Evolutionary conservation across 345 rosid species (phyloP).

Genomic region (Turnera subulata): DNA sequence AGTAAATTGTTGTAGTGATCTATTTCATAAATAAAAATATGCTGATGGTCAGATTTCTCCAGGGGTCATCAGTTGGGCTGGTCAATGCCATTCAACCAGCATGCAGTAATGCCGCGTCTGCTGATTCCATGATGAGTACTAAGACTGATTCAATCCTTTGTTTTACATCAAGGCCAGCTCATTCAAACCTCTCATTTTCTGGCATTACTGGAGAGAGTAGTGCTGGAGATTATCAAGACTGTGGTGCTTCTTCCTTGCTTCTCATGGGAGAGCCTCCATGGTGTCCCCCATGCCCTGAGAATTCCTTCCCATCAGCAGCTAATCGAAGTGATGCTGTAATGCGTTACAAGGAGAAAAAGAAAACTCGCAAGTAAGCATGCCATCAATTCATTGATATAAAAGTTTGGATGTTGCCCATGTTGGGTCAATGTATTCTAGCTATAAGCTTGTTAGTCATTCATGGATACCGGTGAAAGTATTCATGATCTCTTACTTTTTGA

Average conservation of each 20-base stretch:
- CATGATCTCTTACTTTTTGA: too few species aligned
- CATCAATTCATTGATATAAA: neutral
- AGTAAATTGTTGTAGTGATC: too few species aligned
- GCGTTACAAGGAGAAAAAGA: slow-evolving; percentile 98
- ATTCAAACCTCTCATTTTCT: slow-evolving; percentile 81
- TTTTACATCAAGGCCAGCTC: slow-evolving; percentile 48
- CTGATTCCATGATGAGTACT: slow-evolving; percentile 76
- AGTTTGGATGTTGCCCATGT: too few species aligned
- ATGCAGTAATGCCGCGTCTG: slow-evolving; percentile 73
- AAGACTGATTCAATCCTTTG: slow-evolving; percentile 84
- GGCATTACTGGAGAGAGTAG: slow-evolving; percentile 83
- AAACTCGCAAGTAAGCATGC: slow-evolving; percentile 82
- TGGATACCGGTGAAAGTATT: too few species aligned
- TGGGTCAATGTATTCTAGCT: too few species aligned
- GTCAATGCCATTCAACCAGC: slow-evolving; percentile 57
- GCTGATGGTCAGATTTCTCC: slow-evolving; percentile 13
- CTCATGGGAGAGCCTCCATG: slow-evolving; percentile 88
- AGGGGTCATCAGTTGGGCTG: slow-evolving; percentile 54
- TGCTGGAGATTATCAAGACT: slow-evolving; percentile 82
- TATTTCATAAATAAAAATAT: slow-evolving; percentile 1
- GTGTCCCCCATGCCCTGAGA: slow-evolving; percentile 66
- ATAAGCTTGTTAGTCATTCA: too few species aligned
- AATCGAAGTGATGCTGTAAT: slow-evolving; percentile 70
- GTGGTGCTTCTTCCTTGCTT: slow-evolving; percentile 77
- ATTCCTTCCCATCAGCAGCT: slow-evolving; percentile 53